Evolutionary conservation across 2,329 filamentous ascomycete genomes (phyloP).

Genomic region (Microcera coccophila): DNA sequence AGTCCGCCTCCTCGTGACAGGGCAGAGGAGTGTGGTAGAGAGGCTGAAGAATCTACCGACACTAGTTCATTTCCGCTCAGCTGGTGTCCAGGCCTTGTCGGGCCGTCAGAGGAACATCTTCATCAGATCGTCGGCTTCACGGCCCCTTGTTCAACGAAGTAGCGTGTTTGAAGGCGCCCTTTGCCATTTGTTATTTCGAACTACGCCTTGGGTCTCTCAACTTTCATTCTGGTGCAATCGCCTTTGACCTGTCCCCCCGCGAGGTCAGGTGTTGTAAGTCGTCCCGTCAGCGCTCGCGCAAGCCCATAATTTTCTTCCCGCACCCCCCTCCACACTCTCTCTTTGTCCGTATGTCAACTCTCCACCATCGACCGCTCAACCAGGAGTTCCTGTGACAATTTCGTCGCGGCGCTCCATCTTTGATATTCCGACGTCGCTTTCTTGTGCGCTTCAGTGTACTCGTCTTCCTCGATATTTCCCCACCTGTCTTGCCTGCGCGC

Average conservation of each 20-base stretch:
- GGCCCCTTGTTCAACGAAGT: no score
- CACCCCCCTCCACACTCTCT: conserved; percentile 18
- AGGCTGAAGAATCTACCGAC: conserved; percentile 19
- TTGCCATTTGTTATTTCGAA: no score
- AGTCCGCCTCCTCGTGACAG: no score
- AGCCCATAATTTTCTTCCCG: conserved; percentile 13
- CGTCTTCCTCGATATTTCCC: conserved; percentile 4
- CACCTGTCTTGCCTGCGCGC: conserved; percentile 3
- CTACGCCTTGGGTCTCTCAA: no score
- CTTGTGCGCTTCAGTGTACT: conserved; percentile 17
- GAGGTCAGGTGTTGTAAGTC: neutral
- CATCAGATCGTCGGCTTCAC: no score
- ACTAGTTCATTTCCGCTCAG: conserved; percentile 23
- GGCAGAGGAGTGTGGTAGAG: no score
- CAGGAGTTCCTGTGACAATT: conserved; percentile 1
- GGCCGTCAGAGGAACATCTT: no score
- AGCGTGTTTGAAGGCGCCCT: no score
- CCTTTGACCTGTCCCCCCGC: conserved; percentile 3
- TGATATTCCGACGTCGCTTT: conserved; percentile 21
- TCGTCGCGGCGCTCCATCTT: neutral
- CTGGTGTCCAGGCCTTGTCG: conserved; percentile 1
- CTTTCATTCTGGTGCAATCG: neutral
- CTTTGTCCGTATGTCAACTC: neutral
- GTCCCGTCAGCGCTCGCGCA: conserved; percentile 7
- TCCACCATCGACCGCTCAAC: neutral